These are phyloP conservation scores for Anthracocystis walkeri DNA, from an alignment of 1,284 basidiomycete species.

Conservation along the genomic window DNA sequence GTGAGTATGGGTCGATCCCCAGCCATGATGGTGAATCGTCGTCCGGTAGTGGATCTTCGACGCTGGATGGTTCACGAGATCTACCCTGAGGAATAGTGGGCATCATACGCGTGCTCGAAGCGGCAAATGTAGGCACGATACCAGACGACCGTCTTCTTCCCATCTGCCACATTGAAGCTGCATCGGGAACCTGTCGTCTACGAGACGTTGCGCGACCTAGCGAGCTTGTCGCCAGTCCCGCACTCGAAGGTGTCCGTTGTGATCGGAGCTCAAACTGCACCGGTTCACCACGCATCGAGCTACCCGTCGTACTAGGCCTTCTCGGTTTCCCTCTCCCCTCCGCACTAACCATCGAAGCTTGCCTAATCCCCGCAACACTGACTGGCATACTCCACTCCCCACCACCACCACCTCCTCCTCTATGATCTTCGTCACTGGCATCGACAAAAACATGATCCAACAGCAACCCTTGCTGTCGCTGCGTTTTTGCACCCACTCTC, in stretches of 20 bases:
- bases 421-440: slow-evolving; percentile 11
- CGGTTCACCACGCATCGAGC: slow-evolving; percentile 22
- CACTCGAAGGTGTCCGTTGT: not conserved
- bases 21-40: slow-evolving; percentile 11
- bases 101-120: slow-evolving; percentile 16
- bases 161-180: slow-evolving; percentile 31
- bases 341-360: not conserved
- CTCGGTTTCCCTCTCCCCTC: not conserved
- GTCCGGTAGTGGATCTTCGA: slow-evolving; percentile 1
- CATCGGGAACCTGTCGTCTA: slow-evolving; percentile 3
- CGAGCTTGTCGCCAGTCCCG: slow-evolving; percentile 6
- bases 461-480: slow-evolving; percentile 16
- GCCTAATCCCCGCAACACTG: slow-evolving; percentile 2
- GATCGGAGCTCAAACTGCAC: slow-evolving; percentile 11
- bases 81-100: slow-evolving; percentile 40
- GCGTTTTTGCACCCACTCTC: slow-evolving; percentile 7
- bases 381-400: slow-evolving; percentile 2
- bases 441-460: slow-evolving; percentile 46
- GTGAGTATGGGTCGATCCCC: slow-evolving; percentile 24
- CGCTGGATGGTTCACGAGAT: slow-evolving; percentile 28
- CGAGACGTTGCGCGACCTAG: slow-evolving; percentile 18
- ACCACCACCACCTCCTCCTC: not conserved
- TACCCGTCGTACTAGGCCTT: slow-evolving; percentile 20
- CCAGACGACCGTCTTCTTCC: slow-evolving; percentile 37
- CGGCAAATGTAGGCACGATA: not conserved